Base-by-base conservation (phyloP, 768 basidiomycete genomes). In the Collybia sordida region DNA sequence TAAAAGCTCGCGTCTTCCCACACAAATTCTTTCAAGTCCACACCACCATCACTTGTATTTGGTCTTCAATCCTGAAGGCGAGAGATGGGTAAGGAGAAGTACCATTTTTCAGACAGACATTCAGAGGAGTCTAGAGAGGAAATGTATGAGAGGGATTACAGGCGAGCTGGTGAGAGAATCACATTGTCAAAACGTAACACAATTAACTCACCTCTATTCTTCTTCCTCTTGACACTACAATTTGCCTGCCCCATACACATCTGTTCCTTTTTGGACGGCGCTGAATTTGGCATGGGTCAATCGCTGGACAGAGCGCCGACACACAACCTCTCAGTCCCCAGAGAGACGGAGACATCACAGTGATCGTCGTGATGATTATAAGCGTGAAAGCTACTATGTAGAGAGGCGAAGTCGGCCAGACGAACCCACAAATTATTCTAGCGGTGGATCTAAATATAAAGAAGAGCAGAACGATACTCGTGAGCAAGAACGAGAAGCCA, bases 61-160 rank as follows among this genome's bases (percentile, higher is more conserved):
- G n/a, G n/a, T 67, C 62, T 1, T 52, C 58, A 8, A 66, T 59
- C 22, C 57, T 60, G 51, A 85, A 81, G 52, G 82, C 83, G 47
- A 84, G 65, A 19, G 15, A 57, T 57, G 56, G 56, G 50, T 3
- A 51, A 51, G 39, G 56, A 51, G 38, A 23, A 42, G 17, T 21
- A 53, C 25, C 34, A 19, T 24, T 50, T 51, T 14, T 35, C 52
- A 39, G 50, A 40, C 27, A 14, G 12, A 34, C 23, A 24, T 15
- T 14, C 23, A 3, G 21, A 22, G 6, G 18, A 35, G 23, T 41
- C 18, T 11, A 49, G 24, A 21, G 36, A 24, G 40, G 25, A 7
- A 25, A 25, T 19, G 15, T 41, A 37, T 4, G 34, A 41, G 4
- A 45, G 24, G 21, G 36, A 52, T 19, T 37, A 39, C 22, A 21